phyloP scores from a whole-genome alignment of 306 rosid genomes.

The Cucurbita ficifolia region DNA sequence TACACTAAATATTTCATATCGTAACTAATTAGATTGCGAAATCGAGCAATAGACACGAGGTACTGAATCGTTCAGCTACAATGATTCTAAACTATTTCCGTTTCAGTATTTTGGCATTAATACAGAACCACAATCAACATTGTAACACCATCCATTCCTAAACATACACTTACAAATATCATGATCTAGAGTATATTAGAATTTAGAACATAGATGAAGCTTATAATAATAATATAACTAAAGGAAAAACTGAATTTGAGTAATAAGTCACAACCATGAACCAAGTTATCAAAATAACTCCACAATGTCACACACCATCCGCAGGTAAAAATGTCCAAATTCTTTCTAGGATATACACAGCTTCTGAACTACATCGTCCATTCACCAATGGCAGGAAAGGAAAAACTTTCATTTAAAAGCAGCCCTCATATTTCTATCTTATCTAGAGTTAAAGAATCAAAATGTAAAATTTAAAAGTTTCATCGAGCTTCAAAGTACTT shows the following conservation, averaged over 20 bases:
- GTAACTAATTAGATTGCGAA: neutral
- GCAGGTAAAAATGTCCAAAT: neutral
- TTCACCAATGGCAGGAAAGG: neutral
- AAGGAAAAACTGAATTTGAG: neutral
- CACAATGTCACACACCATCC: neutral
- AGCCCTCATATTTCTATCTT: neutral
- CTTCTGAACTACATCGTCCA: neutral
- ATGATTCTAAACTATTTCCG: neutral
- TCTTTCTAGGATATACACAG: neutral
- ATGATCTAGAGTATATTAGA: neutral
- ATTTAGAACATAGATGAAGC: neutral
- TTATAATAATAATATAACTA: too few species aligned
- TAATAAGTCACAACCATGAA: neutral
- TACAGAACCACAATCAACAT: neutral
- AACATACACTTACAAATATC: neutral
- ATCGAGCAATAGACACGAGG: neutral
- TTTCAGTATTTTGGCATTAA: neutral
- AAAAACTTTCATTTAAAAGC: neutral
- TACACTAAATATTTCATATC: neutral
- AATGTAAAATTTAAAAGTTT: neutral
- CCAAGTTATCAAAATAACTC: neutral
- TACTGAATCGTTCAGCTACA: neutral
- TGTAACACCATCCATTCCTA: too few species aligned
- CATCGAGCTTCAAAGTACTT: neutral
- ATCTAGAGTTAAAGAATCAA: neutral